Evolutionary conservation across 352 stramenopile species (phyloP), one percentile per base, ranked within the genome.

Genomic region (Globisporangium orthogonon): DNA sequence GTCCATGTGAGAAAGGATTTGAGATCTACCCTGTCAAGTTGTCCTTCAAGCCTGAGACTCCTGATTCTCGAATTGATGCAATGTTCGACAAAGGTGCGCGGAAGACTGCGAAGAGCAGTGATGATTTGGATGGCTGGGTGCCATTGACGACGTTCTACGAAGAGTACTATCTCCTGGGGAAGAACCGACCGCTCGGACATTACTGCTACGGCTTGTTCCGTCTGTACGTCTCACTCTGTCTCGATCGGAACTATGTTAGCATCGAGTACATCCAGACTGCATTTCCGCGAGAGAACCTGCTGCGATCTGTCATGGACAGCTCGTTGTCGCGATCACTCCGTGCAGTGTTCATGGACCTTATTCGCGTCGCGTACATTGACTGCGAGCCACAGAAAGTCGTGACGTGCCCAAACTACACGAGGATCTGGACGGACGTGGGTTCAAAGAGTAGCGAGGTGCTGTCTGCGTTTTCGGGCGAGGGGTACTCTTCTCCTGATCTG

Each of bases 201-300:
- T 90, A 90, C 50, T 88, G 76, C 66, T 88, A 86, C 43, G 80
- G 80, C 6, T 57, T 90, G 13, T 74, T 90, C 29, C 77, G 78
- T 10, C 66, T 90, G 1, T 90, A 88, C 55, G 67, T 80, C n/a
- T 82, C 76, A 4, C 56, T 90, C 4, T 90, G 80, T 17, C 56
- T 85, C 35, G 80, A 90, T 63, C 75, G 80, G 44, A 90, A 90
- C 66, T 90, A 90, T 48, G 65, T 85, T 29, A 86, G 77, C 52
- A 90, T 90, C 46, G 70, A 90, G 49, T 81, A 83, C 56, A 69
- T 90, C 33, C 77, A 87, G 35, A 61, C 67, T 10, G 71, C 67
- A 4, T 90, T 90, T 63, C 77, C 80, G 9, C 74, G 80, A 13
- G 64, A 80, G 23, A 74, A 73, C 37, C 60, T 90, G 7, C 50